Evolutionary conservation across 495 filamentous ascomycete species (phyloP).

Genomic region (Cryomyces minteri): DNA sequence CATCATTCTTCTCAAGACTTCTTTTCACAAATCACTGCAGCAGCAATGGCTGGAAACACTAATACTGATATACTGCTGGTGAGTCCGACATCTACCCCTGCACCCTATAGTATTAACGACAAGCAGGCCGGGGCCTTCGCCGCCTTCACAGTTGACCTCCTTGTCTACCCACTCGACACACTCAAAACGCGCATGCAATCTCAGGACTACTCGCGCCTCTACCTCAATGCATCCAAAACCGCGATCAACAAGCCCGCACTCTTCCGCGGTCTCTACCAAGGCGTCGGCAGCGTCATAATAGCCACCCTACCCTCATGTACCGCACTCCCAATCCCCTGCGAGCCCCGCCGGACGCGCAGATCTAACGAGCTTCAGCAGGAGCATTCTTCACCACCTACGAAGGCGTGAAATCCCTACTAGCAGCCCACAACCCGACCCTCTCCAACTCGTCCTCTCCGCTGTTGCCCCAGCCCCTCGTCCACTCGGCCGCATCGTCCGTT

Average conservation of each 20-base stretch:
- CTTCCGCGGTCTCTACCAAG: constrained; percentile 70
- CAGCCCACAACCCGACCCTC: constrained; percentile 23
- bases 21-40: too few species aligned
- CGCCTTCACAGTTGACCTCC: constrained; percentile 60
- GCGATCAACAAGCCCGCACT: constrained; percentile 33
- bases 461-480: constrained; percentile 43
- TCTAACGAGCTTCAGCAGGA: constrained; percentile 33
- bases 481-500: constrained; percentile 49
- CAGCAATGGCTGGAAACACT: too few species aligned
- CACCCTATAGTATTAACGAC: too few species aligned
- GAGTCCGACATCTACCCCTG: too few species aligned
- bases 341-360: too few species aligned
- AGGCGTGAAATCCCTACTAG: constrained; percentile 39
- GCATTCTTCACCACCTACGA: constrained; percentile 89
- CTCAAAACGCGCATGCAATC: constrained; percentile 75
- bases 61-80: too few species aligned
- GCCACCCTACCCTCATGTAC: constrained; percentile 70
- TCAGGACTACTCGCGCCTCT: constrained; percentile 45
- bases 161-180: constrained; percentile 72
- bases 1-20: too few species aligned
- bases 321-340: constrained; percentile 4
- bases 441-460: constrained; percentile 11
- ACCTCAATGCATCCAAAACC: constrained; percentile 33
- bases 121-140: constrained; percentile 60
- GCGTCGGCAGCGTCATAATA: constrained; percentile 73